Conservation (phyloP, 768 basidiomycete genomes). For the Mrakia gelida region DNA sequence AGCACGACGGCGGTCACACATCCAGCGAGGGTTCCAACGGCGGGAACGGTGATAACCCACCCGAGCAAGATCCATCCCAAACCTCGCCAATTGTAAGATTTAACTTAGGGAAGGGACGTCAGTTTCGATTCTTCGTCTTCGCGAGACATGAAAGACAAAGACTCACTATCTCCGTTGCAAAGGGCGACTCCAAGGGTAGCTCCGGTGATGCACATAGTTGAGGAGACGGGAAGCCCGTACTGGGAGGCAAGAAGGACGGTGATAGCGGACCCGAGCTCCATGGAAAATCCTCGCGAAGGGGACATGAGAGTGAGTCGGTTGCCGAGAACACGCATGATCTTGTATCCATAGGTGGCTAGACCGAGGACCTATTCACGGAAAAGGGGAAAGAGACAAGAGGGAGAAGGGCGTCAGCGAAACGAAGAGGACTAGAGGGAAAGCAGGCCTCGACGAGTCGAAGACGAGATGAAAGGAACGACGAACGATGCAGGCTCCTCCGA, state of each 20-base stretch:
- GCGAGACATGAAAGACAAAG: too few relatives aligned
- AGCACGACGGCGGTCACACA: too few relatives aligned
- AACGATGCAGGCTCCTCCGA: constrained; percentile 39
- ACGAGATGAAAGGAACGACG: too few relatives aligned
- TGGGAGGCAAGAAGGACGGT: constrained; percentile 50
- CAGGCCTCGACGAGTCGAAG: too few relatives aligned
- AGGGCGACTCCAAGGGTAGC: constrained; percentile 41
- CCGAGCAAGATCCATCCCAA: too few relatives aligned
- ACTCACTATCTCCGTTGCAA: constrained; percentile 39
- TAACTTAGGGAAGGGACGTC: not conserved
- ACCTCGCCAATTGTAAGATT: constrained; percentile 46
- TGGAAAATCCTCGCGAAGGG: constrained; percentile 49
- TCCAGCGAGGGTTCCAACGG: too few relatives aligned
- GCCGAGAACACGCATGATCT: constrained; percentile 47
- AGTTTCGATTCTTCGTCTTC: too few relatives aligned
- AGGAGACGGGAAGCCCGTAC: constrained; percentile 43
- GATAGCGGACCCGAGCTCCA: constrained; percentile 50
- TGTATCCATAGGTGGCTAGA: constrained; percentile 44
- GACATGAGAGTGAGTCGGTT: too few relatives aligned
- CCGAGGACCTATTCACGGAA: constrained; percentile 34
- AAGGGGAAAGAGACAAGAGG: too few relatives aligned
- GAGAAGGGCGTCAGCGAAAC: too few relatives aligned
- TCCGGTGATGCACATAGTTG: constrained; percentile 47
- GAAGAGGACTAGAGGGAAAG: too few relatives aligned
- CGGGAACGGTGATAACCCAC: too few relatives aligned